phyloP scores from a whole-genome alignment of 2,329 filamentous ascomycete species.

The Laburnicola sp. region DNA sequence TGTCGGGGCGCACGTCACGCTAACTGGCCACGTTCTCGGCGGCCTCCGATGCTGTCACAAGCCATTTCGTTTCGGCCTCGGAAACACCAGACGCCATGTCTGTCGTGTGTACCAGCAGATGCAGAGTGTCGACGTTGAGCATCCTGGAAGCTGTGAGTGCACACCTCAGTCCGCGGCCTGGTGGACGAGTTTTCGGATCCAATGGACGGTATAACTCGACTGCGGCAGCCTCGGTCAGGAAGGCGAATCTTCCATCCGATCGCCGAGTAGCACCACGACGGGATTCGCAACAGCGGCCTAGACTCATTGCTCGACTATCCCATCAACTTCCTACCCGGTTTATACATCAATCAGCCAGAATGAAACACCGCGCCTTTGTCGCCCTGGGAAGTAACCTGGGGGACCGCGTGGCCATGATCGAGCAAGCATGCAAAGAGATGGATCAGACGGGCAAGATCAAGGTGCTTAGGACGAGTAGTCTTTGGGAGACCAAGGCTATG shows the following conservation, averaged over 20 bases:
- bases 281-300: background rate
- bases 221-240: background rate
- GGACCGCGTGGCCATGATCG: conserved; percentile 81
- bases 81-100: background rate
- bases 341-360: conserved; percentile 13
- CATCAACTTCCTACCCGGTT: conserved; percentile 7
- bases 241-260: background rate
- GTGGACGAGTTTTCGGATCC: conserved; percentile 3
- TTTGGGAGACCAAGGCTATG: conserved; percentile 97
- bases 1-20: background rate
- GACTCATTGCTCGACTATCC: background rate
- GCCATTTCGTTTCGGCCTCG: background rate
- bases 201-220: conserved; percentile 1
- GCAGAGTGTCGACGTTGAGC: background rate
- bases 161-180: background rate
- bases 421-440: conserved; percentile 79
- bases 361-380: conserved; percentile 66
- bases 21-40: background rate
- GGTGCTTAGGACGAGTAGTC: conserved; percentile 77
- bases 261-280: background rate
- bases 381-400: conserved; percentile 93
- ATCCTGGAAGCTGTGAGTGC: background rate
- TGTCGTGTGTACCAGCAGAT: conserved; percentile 1
- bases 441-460: conserved; percentile 67
- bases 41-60: conserved; percentile 6